Evolutionary conservation across 2,329 filamentous ascomycete species (phyloP).

Genomic region (Tolypocladium paradoxum): DNA sequence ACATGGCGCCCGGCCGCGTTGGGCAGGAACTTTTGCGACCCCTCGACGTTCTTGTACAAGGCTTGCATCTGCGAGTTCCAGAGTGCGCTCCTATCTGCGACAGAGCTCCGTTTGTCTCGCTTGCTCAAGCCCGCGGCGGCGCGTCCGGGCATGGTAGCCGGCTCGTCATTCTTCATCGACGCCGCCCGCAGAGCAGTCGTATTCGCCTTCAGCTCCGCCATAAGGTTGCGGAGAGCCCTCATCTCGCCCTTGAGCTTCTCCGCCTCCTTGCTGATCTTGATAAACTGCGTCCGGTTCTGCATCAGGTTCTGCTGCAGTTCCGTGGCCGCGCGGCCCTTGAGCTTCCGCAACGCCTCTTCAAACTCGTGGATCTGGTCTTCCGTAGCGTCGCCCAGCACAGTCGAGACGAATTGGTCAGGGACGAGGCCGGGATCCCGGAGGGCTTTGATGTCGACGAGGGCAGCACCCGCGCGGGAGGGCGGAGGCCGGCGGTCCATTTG

Average conservation of each 20-base stretch:
- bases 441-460: slow-evolving; percentile 63
- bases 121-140: slow-evolving; percentile 49
- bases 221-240: slow-evolving; percentile 78
- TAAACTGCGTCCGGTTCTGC: slow-evolving; percentile 95
- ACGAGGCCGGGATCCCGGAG: slow-evolving; percentile 70
- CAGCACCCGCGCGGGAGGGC: slow-evolving; percentile 41
- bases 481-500: slow-evolving; percentile 40
- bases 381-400: slow-evolving; percentile 69
- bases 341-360: slow-evolving; percentile 61
- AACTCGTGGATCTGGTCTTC: slow-evolving; percentile 80
- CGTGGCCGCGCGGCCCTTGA: slow-evolving; percentile 66
- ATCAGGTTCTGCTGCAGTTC: slow-evolving; percentile 93
- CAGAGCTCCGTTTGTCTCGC: slow-evolving; percentile 79
- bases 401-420: slow-evolving; percentile 68
- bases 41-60: slow-evolving; percentile 94
- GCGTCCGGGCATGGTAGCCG: slow-evolving; percentile 37
- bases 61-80: slow-evolving; percentile 63
- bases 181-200: slow-evolving; percentile 54
- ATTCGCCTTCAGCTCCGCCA: slow-evolving; percentile 82
- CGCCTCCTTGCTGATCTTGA: slow-evolving; percentile 98
- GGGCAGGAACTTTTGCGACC: slow-evolving; percentile 92
- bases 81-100: slow-evolving; percentile 56
- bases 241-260: slow-evolving; percentile 97
- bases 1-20: slow-evolving; percentile 87
- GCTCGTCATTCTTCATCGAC: slow-evolving; percentile 39